These are phyloP conservation scores for Pseudonitzschia multistriata DNA, from an alignment of 108 stramenopile genomes.

Conservation along the genomic window DNA sequence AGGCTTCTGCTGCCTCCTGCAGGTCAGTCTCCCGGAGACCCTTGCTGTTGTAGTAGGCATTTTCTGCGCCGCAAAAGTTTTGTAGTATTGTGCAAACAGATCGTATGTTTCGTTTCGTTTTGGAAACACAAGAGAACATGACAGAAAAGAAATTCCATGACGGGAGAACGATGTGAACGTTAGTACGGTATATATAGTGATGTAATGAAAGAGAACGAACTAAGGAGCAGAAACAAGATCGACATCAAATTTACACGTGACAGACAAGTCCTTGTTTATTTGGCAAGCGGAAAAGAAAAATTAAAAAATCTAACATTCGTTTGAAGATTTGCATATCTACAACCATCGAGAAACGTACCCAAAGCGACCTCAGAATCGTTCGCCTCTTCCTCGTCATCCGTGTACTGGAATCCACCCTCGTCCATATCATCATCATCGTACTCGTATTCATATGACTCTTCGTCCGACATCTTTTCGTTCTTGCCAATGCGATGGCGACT, in stretches of 20 bases:
- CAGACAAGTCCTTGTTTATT: too few relatives aligned
- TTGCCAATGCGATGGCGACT: not conserved
- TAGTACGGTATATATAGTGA: too few relatives aligned
- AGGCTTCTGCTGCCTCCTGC: slow-evolving; percentile 62
- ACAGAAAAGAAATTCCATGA: too few relatives aligned
- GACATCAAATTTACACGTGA: too few relatives aligned
- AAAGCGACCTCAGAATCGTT: slow-evolving; percentile 76
- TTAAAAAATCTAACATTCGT: too few relatives aligned
- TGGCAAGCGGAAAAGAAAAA: too few relatives aligned
- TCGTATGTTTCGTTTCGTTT: not conserved
- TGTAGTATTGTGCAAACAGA: not conserved
- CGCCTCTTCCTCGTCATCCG: slow-evolving; percentile 82
- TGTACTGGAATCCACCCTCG: slow-evolving; percentile 82
- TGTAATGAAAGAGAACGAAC: too few relatives aligned
- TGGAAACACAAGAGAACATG: not conserved
- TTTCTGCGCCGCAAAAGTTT: slow-evolving; percentile 43
- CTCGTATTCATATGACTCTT: slow-evolving; percentile 53
- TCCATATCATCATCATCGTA: slow-evolving; percentile 71
- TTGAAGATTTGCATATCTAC: not conserved
- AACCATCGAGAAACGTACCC: slow-evolving; percentile 21
- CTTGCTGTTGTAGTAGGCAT: slow-evolving; percentile 92
- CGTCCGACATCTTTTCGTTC: slow-evolving; percentile 46
- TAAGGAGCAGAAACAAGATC: too few relatives aligned
- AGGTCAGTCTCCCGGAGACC: slow-evolving; percentile 61
- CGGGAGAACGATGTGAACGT: too few relatives aligned